Conservation (phyloP, 345 rosid species). For the Acer negundo region DNA sequence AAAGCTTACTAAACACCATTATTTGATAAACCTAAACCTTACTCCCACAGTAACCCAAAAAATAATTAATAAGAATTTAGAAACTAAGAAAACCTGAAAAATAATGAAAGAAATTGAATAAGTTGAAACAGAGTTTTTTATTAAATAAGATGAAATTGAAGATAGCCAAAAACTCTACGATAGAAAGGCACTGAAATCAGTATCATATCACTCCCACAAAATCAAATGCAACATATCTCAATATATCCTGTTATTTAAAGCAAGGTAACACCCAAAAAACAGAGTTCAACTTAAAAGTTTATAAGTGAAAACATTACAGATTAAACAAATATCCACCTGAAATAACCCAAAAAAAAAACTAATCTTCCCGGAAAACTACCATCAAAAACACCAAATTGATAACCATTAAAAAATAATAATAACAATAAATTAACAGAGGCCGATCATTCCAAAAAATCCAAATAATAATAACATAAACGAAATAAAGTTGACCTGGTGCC, state of each 20-base stretch:
- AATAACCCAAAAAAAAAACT: not conserved
- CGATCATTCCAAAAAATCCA: not conserved
- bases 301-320: not conserved
- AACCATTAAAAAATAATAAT: not conserved
- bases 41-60: not conserved
- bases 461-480: not conserved
- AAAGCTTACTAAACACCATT: not conserved
- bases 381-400: not conserved
- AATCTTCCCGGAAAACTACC: not conserved
- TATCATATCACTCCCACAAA: not conserved
- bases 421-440: not conserved
- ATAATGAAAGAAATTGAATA: not conserved
- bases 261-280: not conserved
- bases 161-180: not conserved
- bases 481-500: conserved; percentile 69
- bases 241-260: not conserved
- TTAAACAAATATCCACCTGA: not conserved
- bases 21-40: not conserved
- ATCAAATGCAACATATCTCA: not conserved
- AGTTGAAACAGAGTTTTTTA: not conserved
- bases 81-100: not conserved
- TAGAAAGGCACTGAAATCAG: not conserved
- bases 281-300: not conserved
- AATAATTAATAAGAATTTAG: not conserved
- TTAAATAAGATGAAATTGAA: not conserved